Base-by-base conservation (phyloP, 2,329 filamentous ascomycete species). In the Amylocarpus encephaloides region DNA sequence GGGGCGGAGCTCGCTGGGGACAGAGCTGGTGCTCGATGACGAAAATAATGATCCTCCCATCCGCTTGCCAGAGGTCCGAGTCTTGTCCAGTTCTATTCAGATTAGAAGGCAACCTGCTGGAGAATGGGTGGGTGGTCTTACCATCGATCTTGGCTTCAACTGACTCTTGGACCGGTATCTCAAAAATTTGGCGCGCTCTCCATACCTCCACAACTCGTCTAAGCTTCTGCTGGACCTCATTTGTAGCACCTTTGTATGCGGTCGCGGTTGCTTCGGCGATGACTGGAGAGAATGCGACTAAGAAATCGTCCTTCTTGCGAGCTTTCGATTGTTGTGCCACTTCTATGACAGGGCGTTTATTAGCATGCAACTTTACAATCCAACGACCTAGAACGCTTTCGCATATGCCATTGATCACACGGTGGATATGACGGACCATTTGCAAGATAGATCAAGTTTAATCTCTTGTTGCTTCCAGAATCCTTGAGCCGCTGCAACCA, bases 271-370 rank as follows among this genome's bases (percentile, higher is more conserved):
- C 92, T 68, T 98, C 93, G 16, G 88, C 88, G 56, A 98, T 87
- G 59, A 95, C 79, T 4, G 93, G 91, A 41, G 92, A 86, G 68
- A 95, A 97, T 6, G 93, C 92, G 54, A 86, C 78, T 12, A 96
- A 78, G 61, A 98, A 98, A 62, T 98, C 93, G 47, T 91, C 83
- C 69, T 95, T 96, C 56, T 86, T 84, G 33, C 92, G 85, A 43
- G 88, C 92, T 69, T 94, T 95, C 19, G 91, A 95, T 66, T 97
- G 93, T 67, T 98, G 93, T 18, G 89, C 87, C 51, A 98, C 91
- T 75, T 98, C 93, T 93, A 63, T 48, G 18, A 6, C 1, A 45
- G 15, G n/a, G 6, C 5, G 13, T 15, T 1, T 45, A 30, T 35
- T 46, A 46, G 43, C 13, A 47, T 47, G n/a, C n/a, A 13, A 18